Base-by-base conservation (phyloP, 306 rosid genomes). In the Lathyrus tuberosus region DNA sequence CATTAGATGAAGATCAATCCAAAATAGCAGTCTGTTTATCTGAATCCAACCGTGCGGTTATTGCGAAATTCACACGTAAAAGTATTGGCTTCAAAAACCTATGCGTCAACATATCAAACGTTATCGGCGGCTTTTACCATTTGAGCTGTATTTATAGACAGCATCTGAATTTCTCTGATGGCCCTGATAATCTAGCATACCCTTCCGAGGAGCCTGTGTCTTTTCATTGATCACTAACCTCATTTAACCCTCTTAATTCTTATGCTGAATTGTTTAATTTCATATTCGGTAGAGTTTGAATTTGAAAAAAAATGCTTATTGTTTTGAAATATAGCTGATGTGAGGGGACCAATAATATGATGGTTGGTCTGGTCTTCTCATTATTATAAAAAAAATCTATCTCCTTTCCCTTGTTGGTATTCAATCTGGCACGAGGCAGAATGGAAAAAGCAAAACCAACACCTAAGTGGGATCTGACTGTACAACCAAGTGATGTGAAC, bases 391-490 rank as follows among this genome's bases (percentile, higher is more conserved):
- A 71, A 75, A 79, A 73, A 58, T 83, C 73, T 22, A 71, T 83
- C 81, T 61, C 78, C 78, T 72, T 78, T 24, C 69, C 38, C 73
- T 76, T 86, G 86, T 88, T 79, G 87, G 84, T 85, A 83, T 76
- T 80, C 89, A 74, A 77, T 83, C 79, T 70, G 65, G 79, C 77
- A 71, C 62, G 79, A 81, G 47, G 70, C 72, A 73, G 51, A 42
- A 76, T 70, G 80, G 78, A 77, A 83, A 83, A 80, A 60, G 83
- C 80, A 70, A 78, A 78, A 71, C 84, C 71, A 73, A 82, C 80
- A 73, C 63, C 82, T 14, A 75, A 78, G 89, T 86, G 90, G 88
- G 83, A 86, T 84, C 81, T 85, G 96, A 91, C 92, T 81, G 76
- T 83, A 86, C 89, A 69, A 79, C 57, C 75, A 14, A 83, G 89